Base-by-base conservation (phyloP, 2,329 filamentous ascomycete species). In the Aspergillus sp. region DNA sequence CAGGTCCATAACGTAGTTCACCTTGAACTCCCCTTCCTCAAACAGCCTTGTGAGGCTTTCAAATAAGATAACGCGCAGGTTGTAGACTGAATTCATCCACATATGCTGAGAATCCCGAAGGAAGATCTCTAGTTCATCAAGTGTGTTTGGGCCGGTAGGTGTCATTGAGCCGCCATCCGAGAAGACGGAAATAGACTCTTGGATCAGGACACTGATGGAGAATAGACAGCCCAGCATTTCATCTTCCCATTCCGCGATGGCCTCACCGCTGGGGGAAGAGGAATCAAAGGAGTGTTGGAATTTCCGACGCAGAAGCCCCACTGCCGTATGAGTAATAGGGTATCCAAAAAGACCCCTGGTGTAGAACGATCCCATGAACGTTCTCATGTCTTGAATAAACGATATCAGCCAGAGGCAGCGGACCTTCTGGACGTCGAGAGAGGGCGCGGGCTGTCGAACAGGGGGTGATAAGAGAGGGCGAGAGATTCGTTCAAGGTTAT, bases 321-420 rank as follows among this genome's bases (percentile, higher is more conserved):
- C 53, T 7, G 63, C 63, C 15, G 51, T 55, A 31, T 66, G 58
- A 9, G 57, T 39, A 3, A 52, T 56, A 2, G 64, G 60, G 31
- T 55, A 66, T 1, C 52, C 17, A 2, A 56, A 59, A 7, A 68
- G 59, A 0, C 58, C 64, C 23, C 21, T 35, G 3, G 40, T 57
- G 46, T 56, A 67, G 14, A 63, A 52, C 1, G 40, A 62, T 21
- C 64, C 62, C 64, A 68, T 68, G n/a, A 70, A 62, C 1, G 62
- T 68, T 27, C 68, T 57, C 66, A 69, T 68, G 48, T 70, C 68
- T 52, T 70, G 68, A 8, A 69, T 65, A 19, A 70, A 70, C 24
- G 68, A 70, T 48, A 70, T 66, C 23, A 70, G 53, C 68, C 68
- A 70, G 35, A 70, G 58, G 45, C 66, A 69, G 50, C 68, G 65